phyloP scores from a whole-genome alignment of 306 rosid genomes.

The Vigna trinervia region DNA sequence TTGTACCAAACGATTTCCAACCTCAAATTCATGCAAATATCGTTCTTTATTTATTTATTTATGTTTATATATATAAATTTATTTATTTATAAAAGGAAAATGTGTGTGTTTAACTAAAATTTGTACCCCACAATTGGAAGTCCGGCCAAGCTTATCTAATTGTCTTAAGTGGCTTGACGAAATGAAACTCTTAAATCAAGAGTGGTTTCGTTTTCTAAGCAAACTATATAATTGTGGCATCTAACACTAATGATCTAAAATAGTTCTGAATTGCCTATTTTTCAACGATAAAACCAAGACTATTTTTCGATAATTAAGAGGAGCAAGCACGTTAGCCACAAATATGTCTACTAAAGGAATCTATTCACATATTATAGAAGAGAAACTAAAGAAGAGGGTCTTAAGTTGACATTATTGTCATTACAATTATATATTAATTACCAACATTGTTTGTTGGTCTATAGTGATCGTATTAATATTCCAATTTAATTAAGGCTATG shows the following conservation, averaged over 20 bases:
- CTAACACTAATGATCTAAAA: constrained; percentile 26
- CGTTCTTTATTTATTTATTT: constrained; percentile 25
- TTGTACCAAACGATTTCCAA: constrained; percentile 31
- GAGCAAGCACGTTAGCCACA: constrained; percentile 48
- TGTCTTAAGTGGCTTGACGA: constrained; percentile 27
- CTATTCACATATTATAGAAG: constrained; percentile 8
- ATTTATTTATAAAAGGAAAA: background rate
- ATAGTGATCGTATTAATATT: constrained; percentile 5
- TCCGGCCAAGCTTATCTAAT: background rate
- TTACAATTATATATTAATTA: constrained; percentile 17
- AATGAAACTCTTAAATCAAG: constrained; percentile 20
- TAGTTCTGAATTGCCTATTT: constrained; percentile 33
- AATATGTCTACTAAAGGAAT: constrained; percentile 41
- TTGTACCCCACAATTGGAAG: constrained; percentile 22
- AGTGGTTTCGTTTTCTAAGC: constrained; percentile 2
- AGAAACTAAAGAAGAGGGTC: background rate
- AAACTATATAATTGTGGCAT: constrained; percentile 14
- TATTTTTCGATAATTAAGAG: constrained; percentile 33
- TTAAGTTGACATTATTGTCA: constrained; percentile 8
- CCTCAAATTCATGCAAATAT: constrained; percentile 46
- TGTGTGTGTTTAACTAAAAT: constrained; percentile 1
- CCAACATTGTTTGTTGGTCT: constrained; percentile 36
- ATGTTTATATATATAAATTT: background rate
- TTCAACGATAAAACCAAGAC: constrained; percentile 33
- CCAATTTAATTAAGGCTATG: constrained; percentile 44